Base-by-base conservation (phyloP, 176 grass and related monocot species). In the Aechmea fasciata region DNA sequence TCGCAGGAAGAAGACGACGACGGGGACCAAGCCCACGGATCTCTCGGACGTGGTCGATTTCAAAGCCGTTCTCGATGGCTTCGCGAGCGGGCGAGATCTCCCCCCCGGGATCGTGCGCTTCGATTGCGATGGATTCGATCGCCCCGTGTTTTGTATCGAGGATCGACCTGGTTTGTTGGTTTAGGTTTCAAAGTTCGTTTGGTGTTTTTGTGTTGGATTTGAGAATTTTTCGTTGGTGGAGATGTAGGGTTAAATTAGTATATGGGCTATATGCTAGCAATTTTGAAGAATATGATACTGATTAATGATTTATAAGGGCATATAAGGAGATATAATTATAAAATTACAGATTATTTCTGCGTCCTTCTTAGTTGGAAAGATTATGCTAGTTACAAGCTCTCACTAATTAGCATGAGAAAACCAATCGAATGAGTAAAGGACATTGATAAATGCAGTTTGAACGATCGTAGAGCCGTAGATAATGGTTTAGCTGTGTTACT, bases 131-230 rank as follows among this genome's bases (percentile, higher is more conserved):
- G 77, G 73, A 17, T 83, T 90, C n/a, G 79, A 79, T 74, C 81
- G 66, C 66, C 81, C 93, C 18, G 68, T 97, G 10, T 92, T 92
- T 68, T 82, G 86, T 76, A 87, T 97, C 47, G 48, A 57, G 10
- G 84, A 85, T 69, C 71, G 78, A 13, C 77, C 84, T 4, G 84
- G 89, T 92, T 80, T 61, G 0, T 82, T 4, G 84, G 84, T 92
- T 80, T 61, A 0, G 8, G 28, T 1, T 3, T 15, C 12, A 11
- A 2, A 69, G 11, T 51, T 14, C 9, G 18, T 12, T 49, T 65
- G 0, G 10, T 49, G 13, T 52, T 78, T 22, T 4, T 73, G 24
- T 72, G 14, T 3, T 69, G 20, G 0, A 12, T 20, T 28, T 52
- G 1, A 61, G 51, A 54, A 2, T 65, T 13, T 11, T 61, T n/a